Evolutionary conservation across 345 rosid species (phyloP).

Genomic region (Streptanthus diversifolius): DNA sequence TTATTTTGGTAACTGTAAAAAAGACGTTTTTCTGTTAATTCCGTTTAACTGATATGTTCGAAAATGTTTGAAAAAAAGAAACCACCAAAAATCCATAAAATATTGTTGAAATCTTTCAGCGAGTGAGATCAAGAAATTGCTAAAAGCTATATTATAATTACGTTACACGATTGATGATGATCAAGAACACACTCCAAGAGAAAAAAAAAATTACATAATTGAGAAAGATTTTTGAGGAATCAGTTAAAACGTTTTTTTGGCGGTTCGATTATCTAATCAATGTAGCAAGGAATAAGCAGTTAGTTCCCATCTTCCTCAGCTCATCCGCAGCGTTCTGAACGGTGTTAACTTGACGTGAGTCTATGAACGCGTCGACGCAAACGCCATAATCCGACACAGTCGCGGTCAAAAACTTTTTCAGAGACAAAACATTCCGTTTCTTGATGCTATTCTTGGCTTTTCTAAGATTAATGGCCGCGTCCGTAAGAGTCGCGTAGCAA

Average conservation of each 20-base stretch:
- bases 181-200: not conserved
- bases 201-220: not conserved
- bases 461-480: conserved; percentile 20
- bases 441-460: conserved; percentile 18
- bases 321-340: conserved; percentile 27
- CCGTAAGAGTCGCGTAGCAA: conserved; percentile 13
- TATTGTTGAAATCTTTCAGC: not conserved
- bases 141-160: conserved; percentile 7
- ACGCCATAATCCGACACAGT: conserved; percentile 31
- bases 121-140: not conserved
- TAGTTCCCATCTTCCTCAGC: conserved; percentile 31
- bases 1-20: not conserved
- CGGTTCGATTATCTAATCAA: conserved; percentile 16
- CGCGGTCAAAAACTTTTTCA: conserved; percentile 23
- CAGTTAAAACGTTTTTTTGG: not conserved
- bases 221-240: not conserved
- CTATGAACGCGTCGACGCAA: conserved; percentile 21
- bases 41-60: not conserved
- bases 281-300: conserved; percentile 28
- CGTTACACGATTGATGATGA: not conserved
- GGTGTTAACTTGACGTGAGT: conserved; percentile 19
- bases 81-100: not conserved
- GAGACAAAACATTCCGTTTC: not conserved
- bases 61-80: not conserved
- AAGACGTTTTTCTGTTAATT: not conserved